Base-by-base conservation (phyloP, 1,284 basidiomycete genomes). In the Pseudozyma sp. region DNA sequence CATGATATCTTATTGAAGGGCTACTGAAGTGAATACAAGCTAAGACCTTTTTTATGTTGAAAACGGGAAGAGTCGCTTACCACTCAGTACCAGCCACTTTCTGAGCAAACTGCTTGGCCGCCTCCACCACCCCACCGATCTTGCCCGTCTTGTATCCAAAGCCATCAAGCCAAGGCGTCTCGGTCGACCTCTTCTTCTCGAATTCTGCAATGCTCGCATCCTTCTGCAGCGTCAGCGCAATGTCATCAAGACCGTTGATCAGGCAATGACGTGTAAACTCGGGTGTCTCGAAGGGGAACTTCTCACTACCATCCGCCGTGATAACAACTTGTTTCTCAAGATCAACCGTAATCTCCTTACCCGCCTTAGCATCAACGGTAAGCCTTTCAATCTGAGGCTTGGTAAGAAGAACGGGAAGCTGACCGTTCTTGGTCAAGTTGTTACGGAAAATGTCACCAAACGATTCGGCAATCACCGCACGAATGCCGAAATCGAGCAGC, bases 391-490 rank as follows among this genome's bases (percentile, higher is more conserved):
- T 74, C 69, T 81, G 65, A n/a, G 72, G 71, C 12, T 66, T 54
- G 34, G 60, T 55, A 14, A 84, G 73, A 11, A 60, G 45, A 8
- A 82, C 80, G 16, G 80, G 76, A 21, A 84, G 62, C 59, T 76
- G 75, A 9, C 82, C 82, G 54, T 84, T 84, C 70, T 84, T 84
- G 59, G 76, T 77, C 21, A 81, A 62, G 61, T 84, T 84, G 61
- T 77, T 84, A 48, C 68, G 60, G 78, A 78, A 79, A 43, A 84
- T 84, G 56, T 84, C 83, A 34, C 70, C 83, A 50, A 83, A 78
- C 40, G 63, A 70, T 44, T 76, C 67, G 38, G 80, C 83, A 39
- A 84, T 82, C 38, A 84, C 79, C 9, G 72, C 75, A 5, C 77
- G 76, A 45, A 84, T 80, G 25, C 83, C 83, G 65, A 83, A 84